phyloP scores from a whole-genome alignment of 768 basidiomycete species.

The Glaciozyma antarctica region DNA sequence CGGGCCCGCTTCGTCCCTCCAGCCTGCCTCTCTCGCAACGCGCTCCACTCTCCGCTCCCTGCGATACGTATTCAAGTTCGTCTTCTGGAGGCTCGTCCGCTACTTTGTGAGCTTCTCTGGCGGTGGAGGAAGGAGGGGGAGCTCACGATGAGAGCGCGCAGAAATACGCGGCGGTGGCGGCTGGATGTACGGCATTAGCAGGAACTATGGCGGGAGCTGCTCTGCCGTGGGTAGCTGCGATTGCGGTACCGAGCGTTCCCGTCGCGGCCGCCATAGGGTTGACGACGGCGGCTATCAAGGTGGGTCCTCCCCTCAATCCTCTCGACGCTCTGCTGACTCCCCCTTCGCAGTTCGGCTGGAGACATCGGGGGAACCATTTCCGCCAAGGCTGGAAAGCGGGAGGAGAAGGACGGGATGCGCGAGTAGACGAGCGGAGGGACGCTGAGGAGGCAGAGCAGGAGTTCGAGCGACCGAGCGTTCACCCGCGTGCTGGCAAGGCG shows the following conservation, averaged over 20 bases:
- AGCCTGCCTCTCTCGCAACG: slow-evolving; percentile 13
- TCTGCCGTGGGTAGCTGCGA: slow-evolving; percentile 18
- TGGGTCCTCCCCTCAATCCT: not conserved
- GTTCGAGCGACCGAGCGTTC: not conserved
- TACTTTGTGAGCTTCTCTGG: slow-evolving; percentile 4
- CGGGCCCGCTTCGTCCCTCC: not conserved
- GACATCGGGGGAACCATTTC: slow-evolving; percentile 25
- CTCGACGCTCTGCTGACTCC: not conserved
- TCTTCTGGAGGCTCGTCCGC: slow-evolving; percentile 22
- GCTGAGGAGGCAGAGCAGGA: slow-evolving; percentile 5
- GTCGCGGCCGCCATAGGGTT: slow-evolving; percentile 20
- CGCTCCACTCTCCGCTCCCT: slow-evolving; percentile 14
- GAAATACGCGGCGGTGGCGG: slow-evolving; percentile 26
- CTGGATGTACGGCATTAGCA: slow-evolving; percentile 10
- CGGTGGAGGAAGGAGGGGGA: not conserved
- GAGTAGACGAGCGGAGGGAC: slow-evolving; percentile 16
- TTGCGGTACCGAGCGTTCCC: slow-evolving; percentile 14
- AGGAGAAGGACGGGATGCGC: slow-evolving; percentile 13
- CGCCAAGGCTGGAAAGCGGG: slow-evolving; percentile 12
- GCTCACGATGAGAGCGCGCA: not conserved
- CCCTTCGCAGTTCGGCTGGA: slow-evolving; percentile 14
- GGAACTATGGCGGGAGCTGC: slow-evolving; percentile 19
- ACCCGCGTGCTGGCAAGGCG: slow-evolving; percentile 1
- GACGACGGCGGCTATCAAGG: slow-evolving; percentile 21
- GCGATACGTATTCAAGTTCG: slow-evolving; percentile 17